These are phyloP conservation scores for Vigna unguiculata DNA, from an alignment of 306 rosid species.

Conservation along the genomic window DNA sequence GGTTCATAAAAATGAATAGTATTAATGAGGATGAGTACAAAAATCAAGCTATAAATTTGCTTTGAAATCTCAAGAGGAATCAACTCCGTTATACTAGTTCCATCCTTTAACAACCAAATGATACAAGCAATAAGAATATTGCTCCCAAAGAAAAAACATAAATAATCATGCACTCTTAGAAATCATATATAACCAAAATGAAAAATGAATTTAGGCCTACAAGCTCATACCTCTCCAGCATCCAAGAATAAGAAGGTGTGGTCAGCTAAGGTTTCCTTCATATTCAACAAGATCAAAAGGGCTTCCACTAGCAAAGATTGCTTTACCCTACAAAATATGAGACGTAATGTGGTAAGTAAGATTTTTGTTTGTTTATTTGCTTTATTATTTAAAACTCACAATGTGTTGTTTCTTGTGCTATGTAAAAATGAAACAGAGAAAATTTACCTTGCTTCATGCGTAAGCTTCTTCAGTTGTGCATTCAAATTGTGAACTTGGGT, in stretches of 20 bases:
- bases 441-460: conserved; percentile 86
- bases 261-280: conserved; percentile 74
- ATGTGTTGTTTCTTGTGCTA: conserved; percentile 19
- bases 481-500: conserved; percentile 96
- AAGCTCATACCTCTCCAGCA: conserved; percentile 88
- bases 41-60: conserved; percentile 62
- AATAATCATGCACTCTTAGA: conserved; percentile 16
- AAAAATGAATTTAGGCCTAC: neutral
- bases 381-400: neutral
- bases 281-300: conserved; percentile 85
- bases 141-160: conserved; percentile 12
- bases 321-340: conserved; percentile 66
- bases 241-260: conserved; percentile 95
- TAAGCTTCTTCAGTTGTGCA: conserved; percentile 99
- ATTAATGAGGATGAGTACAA: neutral
- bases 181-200: neutral
- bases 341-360: conserved; percentile 4
- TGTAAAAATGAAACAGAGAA: neutral
- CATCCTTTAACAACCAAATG: conserved; percentile 76
- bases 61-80: conserved; percentile 96
- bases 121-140: conserved; percentile 47
- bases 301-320: conserved; percentile 95
- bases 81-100: conserved; percentile 98
- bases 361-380: conserved; percentile 4
- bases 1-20: conserved; percentile 12